A percentile compares a stretch with the other conserved stretches of the same genome.
Evolutionary conservation across 208 protist species (phyloP).

Genomic region (Trypanosoma mega): DNA sequence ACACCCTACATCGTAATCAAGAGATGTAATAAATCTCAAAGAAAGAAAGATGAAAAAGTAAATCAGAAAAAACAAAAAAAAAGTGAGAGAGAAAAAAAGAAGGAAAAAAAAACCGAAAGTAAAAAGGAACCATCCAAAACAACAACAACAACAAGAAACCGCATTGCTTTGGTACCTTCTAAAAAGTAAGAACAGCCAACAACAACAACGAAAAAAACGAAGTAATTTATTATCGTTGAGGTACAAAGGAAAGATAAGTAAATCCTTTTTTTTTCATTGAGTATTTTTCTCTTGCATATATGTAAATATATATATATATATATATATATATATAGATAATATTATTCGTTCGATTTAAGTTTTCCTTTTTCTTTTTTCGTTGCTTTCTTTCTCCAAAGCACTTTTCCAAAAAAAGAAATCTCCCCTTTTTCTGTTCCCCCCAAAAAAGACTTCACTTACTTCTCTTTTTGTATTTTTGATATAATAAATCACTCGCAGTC

Average conservation of each 20-base stretch:
- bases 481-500: too few relatives aligned
- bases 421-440: too few relatives aligned
- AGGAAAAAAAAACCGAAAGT: constrained; percentile 6
- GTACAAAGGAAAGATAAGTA: neutral
- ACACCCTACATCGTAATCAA: too few relatives aligned
- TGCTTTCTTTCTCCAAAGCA: neutral
- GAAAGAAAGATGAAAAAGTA: constrained; percentile 12
- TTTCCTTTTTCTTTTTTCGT: neutral
- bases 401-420: too few relatives aligned
- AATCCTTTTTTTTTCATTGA: neutral
- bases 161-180: neutral
- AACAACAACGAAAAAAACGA: constrained; percentile 3
- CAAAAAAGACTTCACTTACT: too few relatives aligned
- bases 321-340: neutral
- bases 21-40: too few relatives aligned
- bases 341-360: neutral
- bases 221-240: neutral
- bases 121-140: too few relatives aligned
- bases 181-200: too few relatives aligned
- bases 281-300: neutral
- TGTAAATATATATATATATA: constrained; percentile 1
- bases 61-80: constrained; percentile 2
- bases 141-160: neutral
- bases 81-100: constrained; percentile 8
- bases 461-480: too few relatives aligned